Evolutionary conservation across 106 monocot species (phyloP).

Genomic region (Dendrobium huoshanense): DNA sequence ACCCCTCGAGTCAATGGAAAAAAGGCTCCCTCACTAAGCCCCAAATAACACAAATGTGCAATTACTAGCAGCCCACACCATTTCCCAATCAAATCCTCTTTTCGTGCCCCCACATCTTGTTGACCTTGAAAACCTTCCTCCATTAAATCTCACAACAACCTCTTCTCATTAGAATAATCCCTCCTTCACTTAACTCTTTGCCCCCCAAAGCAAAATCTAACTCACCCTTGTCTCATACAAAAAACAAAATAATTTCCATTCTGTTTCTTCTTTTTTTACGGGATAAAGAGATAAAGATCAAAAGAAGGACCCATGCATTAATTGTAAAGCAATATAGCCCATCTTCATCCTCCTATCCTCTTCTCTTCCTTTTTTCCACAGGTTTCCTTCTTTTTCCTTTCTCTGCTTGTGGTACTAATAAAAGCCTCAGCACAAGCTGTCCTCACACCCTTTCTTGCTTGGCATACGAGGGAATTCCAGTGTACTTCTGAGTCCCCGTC

Average conservation of each 20-base stretch:
- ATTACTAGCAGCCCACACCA: conserved; percentile 32
- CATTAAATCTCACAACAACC: conserved; percentile 51
- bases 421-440: conserved; percentile 34
- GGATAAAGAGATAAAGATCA: not conserved
- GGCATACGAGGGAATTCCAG: conserved; percentile 53
- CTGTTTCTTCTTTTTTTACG: not conserved
- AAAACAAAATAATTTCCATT: conserved; percentile 11
- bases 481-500: conserved; percentile 39
- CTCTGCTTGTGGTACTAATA: conserved; percentile 26
- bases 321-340: not conserved
- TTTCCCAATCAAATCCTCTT: conserved; percentile 44
- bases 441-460: conserved; percentile 42
- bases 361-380: not conserved
- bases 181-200: conserved; percentile 14
- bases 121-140: conserved; percentile 1
- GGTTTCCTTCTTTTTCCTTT: conserved; percentile 1
- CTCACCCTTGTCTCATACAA: not conserved
- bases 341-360: not conserved
- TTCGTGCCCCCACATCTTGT: conserved; percentile 11
- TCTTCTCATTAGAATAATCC: conserved; percentile 52
- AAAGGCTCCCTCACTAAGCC: no score
- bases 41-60: conserved; percentile 8
- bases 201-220: not conserved
- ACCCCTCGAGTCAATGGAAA: no score
- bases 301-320: conserved; percentile 1